These are phyloP conservation scores for Sarocladium oryzae DNA, from an alignment of 2,329 filamentous ascomycete species.

Conservation along the genomic window DNA sequence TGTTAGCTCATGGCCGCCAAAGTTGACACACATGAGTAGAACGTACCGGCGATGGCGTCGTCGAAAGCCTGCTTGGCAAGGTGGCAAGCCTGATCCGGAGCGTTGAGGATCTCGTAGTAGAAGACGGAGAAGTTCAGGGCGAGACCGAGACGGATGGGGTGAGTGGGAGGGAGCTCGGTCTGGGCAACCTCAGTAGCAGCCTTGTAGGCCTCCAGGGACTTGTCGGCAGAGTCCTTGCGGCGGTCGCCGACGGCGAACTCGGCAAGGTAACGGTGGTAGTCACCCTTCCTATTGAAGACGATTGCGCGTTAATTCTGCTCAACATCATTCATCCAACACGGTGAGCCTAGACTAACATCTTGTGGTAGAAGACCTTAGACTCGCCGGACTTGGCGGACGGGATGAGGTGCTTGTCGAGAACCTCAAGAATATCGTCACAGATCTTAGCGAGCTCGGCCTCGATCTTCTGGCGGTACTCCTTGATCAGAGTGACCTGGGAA, in stretches of 20 bases:
- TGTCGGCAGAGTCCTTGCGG: constrained; percentile 89
- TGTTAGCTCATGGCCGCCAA: background rate
- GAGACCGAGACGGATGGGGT: constrained; percentile 95
- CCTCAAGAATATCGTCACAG: constrained; percentile 94
- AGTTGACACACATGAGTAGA: background rate
- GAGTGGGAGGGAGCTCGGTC: constrained; percentile 93
- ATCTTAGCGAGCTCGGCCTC: constrained; percentile 95
- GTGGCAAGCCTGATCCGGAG: constrained; percentile 95
- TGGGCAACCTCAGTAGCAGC: constrained; percentile 94
- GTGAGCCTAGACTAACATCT: constrained; percentile 62
- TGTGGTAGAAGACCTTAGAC: constrained; percentile 99
- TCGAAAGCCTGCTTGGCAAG: constrained; percentile 99
- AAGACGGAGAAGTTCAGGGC: constrained; percentile 99
- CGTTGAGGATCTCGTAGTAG: constrained; percentile 99
- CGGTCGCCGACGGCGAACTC: constrained; percentile 93
- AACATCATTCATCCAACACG: background rate
- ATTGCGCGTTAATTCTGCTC: background rate
- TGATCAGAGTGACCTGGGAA: constrained; percentile 82
- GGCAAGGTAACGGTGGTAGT: constrained; percentile 98
- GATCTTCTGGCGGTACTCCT: constrained; percentile 98
- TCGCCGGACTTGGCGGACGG: constrained; percentile 91
- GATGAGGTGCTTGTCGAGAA: constrained; percentile 90
- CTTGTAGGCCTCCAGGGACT: constrained; percentile 97
- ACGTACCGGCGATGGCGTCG: constrained; percentile 78
- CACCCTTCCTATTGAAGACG: constrained; percentile 72